Evolutionary conservation across 2,329 filamentous ascomycete genomes (phyloP).

Genomic region (Ophiocordyceps camponoti-floridani): DNA sequence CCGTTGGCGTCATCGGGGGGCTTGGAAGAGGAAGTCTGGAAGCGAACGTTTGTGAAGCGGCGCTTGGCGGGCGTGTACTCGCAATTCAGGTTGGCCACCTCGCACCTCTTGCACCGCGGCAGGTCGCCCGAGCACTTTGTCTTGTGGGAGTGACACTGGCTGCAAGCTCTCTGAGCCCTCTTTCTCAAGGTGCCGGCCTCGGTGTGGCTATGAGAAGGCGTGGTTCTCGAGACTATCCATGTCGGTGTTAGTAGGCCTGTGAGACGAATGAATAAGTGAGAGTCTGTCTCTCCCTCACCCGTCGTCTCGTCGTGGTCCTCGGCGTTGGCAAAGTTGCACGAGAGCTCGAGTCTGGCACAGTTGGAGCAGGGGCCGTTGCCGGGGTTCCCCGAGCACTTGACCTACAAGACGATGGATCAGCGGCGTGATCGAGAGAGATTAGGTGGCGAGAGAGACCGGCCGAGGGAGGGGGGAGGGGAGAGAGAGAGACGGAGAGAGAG

Average conservation of each 20-base stretch:
- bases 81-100: conserved; percentile 14
- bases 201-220: conserved; percentile 20
- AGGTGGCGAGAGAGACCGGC: neutral
- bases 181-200: conserved; percentile 23
- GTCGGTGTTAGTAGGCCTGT: neutral
- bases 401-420: conserved; percentile 9
- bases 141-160: conserved; percentile 22
- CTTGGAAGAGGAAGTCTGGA: conserved; percentile 4
- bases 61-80: conserved; percentile 21
- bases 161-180: conserved; percentile 22
- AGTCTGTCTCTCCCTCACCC: conserved; percentile 4
- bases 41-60: conserved; percentile 16
- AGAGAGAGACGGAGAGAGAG: neutral
- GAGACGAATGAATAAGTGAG: neutral
- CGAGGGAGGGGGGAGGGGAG: neutral
- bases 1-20: conserved; percentile 1
- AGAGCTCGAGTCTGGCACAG: conserved; percentile 17
- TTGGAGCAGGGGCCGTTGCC: conserved; percentile 17
- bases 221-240: conserved; percentile 15
- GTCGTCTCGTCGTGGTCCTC: conserved; percentile 5
- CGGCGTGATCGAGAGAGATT: neutral
- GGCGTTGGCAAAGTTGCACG: conserved; percentile 15
- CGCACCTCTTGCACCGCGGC: conserved; percentile 20
- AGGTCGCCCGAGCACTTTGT: conserved; percentile 24
- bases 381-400: conserved; percentile 22